These are phyloP conservation scores for Fragaria nilgerrensis DNA, from an alignment of 306 rosid genomes.

Conservation along the genomic window DNA sequence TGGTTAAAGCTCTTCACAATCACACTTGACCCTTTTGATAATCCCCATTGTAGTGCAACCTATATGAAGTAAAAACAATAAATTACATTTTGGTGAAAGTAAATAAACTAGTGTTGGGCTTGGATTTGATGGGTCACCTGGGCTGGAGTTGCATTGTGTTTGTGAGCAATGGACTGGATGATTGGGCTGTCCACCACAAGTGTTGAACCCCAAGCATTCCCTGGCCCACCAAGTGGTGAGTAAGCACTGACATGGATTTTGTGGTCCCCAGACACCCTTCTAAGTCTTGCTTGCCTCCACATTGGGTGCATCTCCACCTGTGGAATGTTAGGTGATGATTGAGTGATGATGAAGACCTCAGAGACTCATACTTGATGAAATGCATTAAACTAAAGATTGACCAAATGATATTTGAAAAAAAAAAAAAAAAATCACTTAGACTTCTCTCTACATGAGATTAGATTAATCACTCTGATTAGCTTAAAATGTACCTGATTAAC, in stretches of 20 bases:
- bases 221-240: constrained; percentile 91
- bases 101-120: not conserved
- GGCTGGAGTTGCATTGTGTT: constrained; percentile 65
- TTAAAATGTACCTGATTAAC: constrained; percentile 65
- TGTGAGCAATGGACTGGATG: constrained; percentile 61
- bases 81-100: not conserved
- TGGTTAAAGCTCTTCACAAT: constrained; percentile 78
- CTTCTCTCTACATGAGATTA: not conserved
- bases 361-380: not conserved
- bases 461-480: not conserved
- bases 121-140: constrained; percentile 42
- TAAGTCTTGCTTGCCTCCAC: constrained; percentile 73
- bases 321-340: not conserved
- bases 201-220: constrained; percentile 87
- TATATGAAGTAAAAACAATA: constrained; percentile 15
- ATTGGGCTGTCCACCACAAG: constrained; percentile 58
- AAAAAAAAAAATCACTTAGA: not conserved
- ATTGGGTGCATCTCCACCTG: constrained; percentile 94
- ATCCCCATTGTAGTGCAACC: constrained; percentile 84
- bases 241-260: constrained; percentile 80
- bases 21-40: constrained; percentile 77
- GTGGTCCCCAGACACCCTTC: constrained; percentile 59
- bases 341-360: not conserved
- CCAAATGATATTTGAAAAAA: not conserved
- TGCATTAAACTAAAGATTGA: not conserved